Evolutionary conservation across 1,284 basidiomycete genomes (phyloP).

Genomic region (Amylostereum areolatum): DNA sequence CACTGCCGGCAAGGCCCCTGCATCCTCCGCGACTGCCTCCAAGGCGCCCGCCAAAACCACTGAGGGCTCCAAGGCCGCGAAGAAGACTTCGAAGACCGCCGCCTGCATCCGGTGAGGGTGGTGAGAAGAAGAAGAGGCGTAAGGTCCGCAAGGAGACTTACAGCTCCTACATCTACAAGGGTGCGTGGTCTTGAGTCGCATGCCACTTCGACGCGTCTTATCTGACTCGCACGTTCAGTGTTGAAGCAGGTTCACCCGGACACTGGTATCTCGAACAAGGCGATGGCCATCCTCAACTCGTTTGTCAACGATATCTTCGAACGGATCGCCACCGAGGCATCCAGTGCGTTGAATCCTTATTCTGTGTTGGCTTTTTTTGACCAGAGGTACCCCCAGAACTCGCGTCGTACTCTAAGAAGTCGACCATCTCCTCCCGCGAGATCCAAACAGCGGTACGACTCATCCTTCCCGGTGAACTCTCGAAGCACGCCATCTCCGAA

Average conservation of each 20-base stretch:
- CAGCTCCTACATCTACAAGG: conserved; percentile 69
- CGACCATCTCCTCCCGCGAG: conserved; percentile 70
- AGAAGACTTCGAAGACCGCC: conserved; percentile 44
- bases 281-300: conserved; percentile 71
- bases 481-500: conserved; percentile 83
- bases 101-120: conserved; percentile 29
- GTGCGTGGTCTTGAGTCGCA: conserved; percentile 22
- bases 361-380: conserved; percentile 1
- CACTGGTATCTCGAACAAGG: conserved; percentile 75
- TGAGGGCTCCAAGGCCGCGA: conserved; percentile 36
- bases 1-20: conserved; percentile 45
- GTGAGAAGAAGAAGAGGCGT: conserved; percentile 55
- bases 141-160: conserved; percentile 64
- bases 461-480: conserved; percentile 69
- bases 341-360: conserved; percentile 36
- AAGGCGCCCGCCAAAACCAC: conserved; percentile 47
- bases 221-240: conserved; percentile 31
- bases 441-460: conserved; percentile 71
- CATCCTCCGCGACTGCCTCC: conserved; percentile 42
- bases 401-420: conserved; percentile 70
- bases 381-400: conserved; percentile 37
- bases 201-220: neutral
- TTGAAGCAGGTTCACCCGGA: conserved; percentile 72
- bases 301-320: conserved; percentile 72
- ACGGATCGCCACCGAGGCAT: conserved; percentile 66